Evolutionary conservation across 2,329 filamentous ascomycete species (phyloP).

Genomic region (Blastomyces gilchristii): DNA sequence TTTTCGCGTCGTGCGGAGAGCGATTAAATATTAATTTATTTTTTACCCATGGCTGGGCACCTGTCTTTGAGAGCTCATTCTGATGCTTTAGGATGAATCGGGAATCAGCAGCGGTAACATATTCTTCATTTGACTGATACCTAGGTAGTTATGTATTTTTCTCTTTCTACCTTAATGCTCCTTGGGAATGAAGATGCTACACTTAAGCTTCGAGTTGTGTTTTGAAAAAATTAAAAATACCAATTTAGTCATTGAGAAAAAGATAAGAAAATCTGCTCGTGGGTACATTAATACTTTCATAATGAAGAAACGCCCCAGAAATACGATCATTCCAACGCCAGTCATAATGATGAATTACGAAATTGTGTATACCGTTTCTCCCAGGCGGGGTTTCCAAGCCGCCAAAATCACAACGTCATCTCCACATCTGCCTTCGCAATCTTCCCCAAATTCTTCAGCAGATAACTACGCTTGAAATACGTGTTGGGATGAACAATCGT

Average conservation of each 20-base stretch:
- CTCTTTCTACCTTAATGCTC: background rate
- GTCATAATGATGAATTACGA: constrained; percentile 4
- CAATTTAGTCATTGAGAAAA: background rate
- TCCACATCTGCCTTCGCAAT: constrained; percentile 43
- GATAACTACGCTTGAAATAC: constrained; percentile 90
- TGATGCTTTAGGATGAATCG: constrained; percentile 51
- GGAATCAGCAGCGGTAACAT: constrained; percentile 67
- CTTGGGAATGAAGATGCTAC: background rate
- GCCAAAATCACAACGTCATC: constrained; percentile 35
- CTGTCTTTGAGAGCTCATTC: constrained; percentile 56
- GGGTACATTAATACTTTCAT: background rate
- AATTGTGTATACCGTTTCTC: background rate
- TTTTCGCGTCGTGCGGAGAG: constrained; percentile 62
- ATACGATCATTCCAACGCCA: constrained; percentile 1
- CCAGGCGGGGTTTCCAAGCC: background rate
- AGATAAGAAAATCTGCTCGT: background rate
- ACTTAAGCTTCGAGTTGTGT: background rate
- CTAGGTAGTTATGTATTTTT: background rate
- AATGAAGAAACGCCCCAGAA: background rate
- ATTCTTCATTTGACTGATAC: background rate
- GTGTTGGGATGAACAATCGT: constrained; percentile 96
- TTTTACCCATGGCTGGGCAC: constrained; percentile 60
- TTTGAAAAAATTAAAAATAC: background rate
- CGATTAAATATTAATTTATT: constrained; percentile 22
- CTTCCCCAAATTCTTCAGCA: constrained; percentile 68